Evolutionary conservation across 371 early-diverging fungal genomes (phyloP), one percentile per base, ranked within the genome.

Genomic region (Circinella umbellata): DNA sequence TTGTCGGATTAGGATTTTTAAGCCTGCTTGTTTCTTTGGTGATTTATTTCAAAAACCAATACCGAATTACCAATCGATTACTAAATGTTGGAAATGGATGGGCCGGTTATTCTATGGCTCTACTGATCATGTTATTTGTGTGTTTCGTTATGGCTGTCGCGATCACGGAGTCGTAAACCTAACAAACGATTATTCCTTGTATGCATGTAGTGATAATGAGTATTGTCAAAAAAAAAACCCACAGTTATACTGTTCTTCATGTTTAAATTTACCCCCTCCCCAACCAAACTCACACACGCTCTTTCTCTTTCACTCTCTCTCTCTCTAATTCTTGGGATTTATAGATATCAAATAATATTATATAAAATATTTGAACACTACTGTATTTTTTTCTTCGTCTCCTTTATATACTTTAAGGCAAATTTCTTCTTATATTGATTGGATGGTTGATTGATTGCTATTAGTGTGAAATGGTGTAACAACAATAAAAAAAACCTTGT

Each of bases 41-140:
- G 14, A 76, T 64, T n/a, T 83, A 83, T 38, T 79, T 83, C 39
- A 73, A 71, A 55, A 83, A 83, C 35, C 79, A 80, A 55, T 55
- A 65, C 17, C 76, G 72, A 20, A 78, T 83, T 60, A 70, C 80
- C 0, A 70, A 73, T 4, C 64, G 79, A 13, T 54, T 76, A 42
- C 60, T 79, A 15, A 66, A 71, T 61, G 83, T 83, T 13, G 80
- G 83, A 10, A 80, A 80, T 15, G 80, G 83, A 10, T 79, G 80
- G 79, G 42, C 72, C 6, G 83, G 79, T 6, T 83, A 83, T 60
- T 51, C 70, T n/a, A 68, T 80, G 62, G 77, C 80, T 3, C 36
- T 70, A 3, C 9, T 80, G 42, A 83, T 79, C 7, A 77, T 72
- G 61, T 4, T 77, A 2, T 83, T 83, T 77, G 77, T 73, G 15